Evolutionary conservation across 352 stramenopile species (phyloP).

Genomic region (Phytophthora ramorum): DNA sequence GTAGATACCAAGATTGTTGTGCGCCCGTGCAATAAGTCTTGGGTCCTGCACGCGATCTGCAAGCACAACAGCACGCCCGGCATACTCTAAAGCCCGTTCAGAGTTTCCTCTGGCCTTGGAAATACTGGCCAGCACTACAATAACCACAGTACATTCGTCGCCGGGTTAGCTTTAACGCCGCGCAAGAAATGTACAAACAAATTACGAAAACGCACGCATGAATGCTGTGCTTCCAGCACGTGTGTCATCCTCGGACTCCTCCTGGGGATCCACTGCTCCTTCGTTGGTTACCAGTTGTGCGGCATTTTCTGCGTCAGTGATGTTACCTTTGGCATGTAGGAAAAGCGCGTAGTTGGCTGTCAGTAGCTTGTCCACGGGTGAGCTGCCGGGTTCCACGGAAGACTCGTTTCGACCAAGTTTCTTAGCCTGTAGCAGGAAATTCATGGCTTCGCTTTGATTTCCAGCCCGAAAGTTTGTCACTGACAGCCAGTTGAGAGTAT

Average conservation of each 20-base stretch:
- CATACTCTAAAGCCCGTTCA: slow-evolving; percentile 26
- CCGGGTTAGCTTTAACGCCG: background rate
- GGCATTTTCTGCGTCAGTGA: slow-evolving; percentile 41
- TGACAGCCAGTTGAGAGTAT: slow-evolving; percentile 52
- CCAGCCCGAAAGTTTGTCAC: slow-evolving; percentile 40
- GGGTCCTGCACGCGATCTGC: slow-evolving; percentile 28
- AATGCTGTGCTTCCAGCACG: slow-evolving; percentile 35
- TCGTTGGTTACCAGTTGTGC: slow-evolving; percentile 34
- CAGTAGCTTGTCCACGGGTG: slow-evolving; percentile 36
- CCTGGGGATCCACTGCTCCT: slow-evolving; percentile 9
- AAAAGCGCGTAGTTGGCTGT: slow-evolving; percentile 56
- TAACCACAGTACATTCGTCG: background rate
- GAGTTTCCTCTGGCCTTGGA: slow-evolving; percentile 29
- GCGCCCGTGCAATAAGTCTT: slow-evolving; percentile 36
- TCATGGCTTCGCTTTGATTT: slow-evolving; percentile 43
- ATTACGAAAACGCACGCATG: slow-evolving; percentile 27
- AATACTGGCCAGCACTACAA: slow-evolving; percentile 41
- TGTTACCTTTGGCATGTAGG: slow-evolving; percentile 42
- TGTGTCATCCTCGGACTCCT: slow-evolving; percentile 25
- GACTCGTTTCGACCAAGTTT: slow-evolving; percentile 21
- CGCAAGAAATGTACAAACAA: background rate
- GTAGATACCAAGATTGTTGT: slow-evolving; percentile 52
- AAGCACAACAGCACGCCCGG: slow-evolving; percentile 26
- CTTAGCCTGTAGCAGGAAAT: slow-evolving; percentile 48
- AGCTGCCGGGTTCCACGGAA: background rate